Base-by-base conservation (phyloP, 1,139 yeast species). In the Debaryomyces sp. region DNA sequence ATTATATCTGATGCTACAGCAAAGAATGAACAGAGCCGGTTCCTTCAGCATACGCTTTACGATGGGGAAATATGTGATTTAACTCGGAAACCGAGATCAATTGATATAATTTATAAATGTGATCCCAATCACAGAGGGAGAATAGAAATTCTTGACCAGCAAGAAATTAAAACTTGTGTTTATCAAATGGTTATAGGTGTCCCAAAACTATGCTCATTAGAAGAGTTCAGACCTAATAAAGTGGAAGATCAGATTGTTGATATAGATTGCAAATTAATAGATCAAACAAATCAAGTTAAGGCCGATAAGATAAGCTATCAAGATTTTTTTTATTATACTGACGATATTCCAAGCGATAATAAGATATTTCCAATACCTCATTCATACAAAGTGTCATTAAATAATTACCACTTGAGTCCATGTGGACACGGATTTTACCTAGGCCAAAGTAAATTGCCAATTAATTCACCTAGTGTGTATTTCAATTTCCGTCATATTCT, bases 21-120 rank as follows among this genome's bases (percentile, higher is more conserved):
- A 18, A 53, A 42, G 26, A 30, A 47, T 42, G 41, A 46, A 27
- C 41, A 50, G 37, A 40, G 52, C 30, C 40, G 74, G 50, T 76
- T 75, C 52, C 61, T 86, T 22, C 73, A 78, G 45, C 90, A 87
- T 52, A 66, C 70, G 1, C 66, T 87, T 12, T 71, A 67, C 1
- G 69, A 75, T 50, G 98, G 98, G 1, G 81, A 83, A 4, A 57
- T 76, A 1, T 92, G 98, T 68, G 96, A 89, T 59, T 60, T 87
- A 43, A 89, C 95, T 0, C 78, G 79, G 0, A 67, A 71, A 36
- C 85, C 85, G 4, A 75, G 97, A 51, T 67, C 77, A 1, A 72
- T 84, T 1, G 89, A 86, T 47, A 68, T 92, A 3, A 81, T 81
- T 44, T 90, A 86, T 61, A 72, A 77, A 32, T 92, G 98, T 65